Percentiles rank a stretch among this genome's conserved stretches.
Conservation (phyloP, 306 rosid genomes). For the Erythrophleum fordii region DNA sequence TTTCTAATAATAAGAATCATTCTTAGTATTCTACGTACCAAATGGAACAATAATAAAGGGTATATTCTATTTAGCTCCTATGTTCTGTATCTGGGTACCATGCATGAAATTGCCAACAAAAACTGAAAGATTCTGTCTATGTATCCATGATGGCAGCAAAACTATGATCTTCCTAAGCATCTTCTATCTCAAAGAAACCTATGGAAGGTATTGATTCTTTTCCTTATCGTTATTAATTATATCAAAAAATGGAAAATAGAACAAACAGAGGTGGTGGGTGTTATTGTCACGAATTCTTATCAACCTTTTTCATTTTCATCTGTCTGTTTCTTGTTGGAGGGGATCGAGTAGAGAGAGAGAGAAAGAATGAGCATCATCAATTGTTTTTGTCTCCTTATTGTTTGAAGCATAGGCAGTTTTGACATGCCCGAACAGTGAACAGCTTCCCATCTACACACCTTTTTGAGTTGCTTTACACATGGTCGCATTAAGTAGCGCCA, state of each 20-base stretch:
- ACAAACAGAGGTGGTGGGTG: background rate
- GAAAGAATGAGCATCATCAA: background rate
- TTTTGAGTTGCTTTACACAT: too few species aligned
- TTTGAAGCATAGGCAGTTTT: background rate
- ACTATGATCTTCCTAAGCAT: background rate
- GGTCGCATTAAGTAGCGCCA: too few species aligned
- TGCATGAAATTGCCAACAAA: background rate
- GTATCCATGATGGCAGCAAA: background rate
- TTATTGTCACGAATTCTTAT: background rate
- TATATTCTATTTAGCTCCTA: background rate
- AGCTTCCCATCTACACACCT: too few species aligned
- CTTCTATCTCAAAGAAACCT: too few species aligned
- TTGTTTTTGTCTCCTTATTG: background rate
- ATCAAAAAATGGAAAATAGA: background rate
- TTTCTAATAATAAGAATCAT: background rate
- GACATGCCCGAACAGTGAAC: background rate
- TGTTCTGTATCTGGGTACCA: background rate
- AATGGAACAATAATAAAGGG: too few species aligned
- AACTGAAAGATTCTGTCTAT: background rate
- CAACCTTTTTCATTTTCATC: background rate
- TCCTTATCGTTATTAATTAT: too few species aligned
- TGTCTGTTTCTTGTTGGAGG: background rate
- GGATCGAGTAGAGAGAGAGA: background rate
- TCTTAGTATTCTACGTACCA: too few species aligned
- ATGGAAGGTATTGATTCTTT: too few species aligned